These are phyloP conservation scores for Scenedesmus sp. DNA, from an alignment of 163 green algal species.

Conservation along the genomic window DNA sequence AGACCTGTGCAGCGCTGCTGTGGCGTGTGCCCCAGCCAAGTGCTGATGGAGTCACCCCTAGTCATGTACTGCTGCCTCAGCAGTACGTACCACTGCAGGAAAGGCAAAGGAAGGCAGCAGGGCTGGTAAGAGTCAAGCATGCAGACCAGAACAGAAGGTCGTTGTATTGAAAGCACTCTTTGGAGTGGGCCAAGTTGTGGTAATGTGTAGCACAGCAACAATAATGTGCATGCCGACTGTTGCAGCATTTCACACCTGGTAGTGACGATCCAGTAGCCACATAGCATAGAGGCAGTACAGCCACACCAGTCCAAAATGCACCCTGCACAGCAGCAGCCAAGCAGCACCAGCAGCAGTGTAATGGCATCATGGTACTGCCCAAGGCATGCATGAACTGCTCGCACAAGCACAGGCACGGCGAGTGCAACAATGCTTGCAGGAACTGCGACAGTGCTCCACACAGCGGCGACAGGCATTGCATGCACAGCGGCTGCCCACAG, in stretches of 20 bases:
- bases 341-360: background rate
- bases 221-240: background rate
- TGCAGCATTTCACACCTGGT: conserved; percentile 27
- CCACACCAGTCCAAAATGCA: conserved; percentile 43
- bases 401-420: too few species aligned
- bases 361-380: too few species aligned
- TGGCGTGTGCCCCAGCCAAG: conserved; percentile 33
- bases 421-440: too few species aligned
- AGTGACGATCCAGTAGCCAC: conserved; percentile 46
- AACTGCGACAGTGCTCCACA: background rate
- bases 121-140: background rate
- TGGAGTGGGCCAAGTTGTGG: too few species aligned
- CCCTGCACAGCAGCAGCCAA: conserved; percentile 13
- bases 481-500: background rate
- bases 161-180: background rate
- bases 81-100: conserved; percentile 45
- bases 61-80: conserved; percentile 55
- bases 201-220: background rate
- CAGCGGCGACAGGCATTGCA: background rate
- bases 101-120: background rate
- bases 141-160: background rate
- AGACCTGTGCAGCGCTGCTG: background rate
- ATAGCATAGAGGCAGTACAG: conserved; percentile 38
- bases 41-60: conserved; percentile 29
- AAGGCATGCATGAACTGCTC: too few species aligned